phyloP scores from a whole-genome alignment of 2,329 filamentous ascomycete species.

The Paraphoma chrysanthemicola region DNA sequence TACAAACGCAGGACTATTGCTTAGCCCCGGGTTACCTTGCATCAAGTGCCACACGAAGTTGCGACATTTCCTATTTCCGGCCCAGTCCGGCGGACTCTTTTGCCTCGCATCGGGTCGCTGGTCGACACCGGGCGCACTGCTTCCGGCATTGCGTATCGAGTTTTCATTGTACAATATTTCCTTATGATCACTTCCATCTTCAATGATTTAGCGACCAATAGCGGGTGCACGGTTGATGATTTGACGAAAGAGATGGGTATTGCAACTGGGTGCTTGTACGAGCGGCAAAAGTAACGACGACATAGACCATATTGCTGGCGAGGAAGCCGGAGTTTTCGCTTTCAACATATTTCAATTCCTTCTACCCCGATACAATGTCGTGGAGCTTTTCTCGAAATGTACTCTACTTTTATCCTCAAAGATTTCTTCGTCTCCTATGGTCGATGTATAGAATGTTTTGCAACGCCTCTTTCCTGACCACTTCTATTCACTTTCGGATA shows the following conservation, averaged over 20 bases:
- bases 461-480: no score
- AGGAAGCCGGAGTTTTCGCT: neutral
- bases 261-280: neutral
- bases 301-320: neutral
- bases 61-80: neutral
- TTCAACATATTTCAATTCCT: neutral
- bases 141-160: neutral
- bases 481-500: neutral
- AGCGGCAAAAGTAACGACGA: constrained; percentile 1
- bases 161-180: neutral
- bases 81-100: neutral
- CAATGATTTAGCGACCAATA: constrained; percentile 2
- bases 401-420: no score
- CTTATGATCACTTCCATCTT: neutral
- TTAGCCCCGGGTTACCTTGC: neutral
- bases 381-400: no score
- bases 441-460: no score
- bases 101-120: constrained; percentile 1
- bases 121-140: constrained; percentile 1
- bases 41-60: neutral
- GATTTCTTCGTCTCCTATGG: no score
- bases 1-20: neutral
- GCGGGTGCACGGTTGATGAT: neutral
- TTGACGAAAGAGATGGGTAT: neutral
- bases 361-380: neutral